Percentiles rank a stretch among this genome's conserved stretches.
Conservation (phyloP, 768 basidiomycete species). For the Trametes elegans region DNA sequence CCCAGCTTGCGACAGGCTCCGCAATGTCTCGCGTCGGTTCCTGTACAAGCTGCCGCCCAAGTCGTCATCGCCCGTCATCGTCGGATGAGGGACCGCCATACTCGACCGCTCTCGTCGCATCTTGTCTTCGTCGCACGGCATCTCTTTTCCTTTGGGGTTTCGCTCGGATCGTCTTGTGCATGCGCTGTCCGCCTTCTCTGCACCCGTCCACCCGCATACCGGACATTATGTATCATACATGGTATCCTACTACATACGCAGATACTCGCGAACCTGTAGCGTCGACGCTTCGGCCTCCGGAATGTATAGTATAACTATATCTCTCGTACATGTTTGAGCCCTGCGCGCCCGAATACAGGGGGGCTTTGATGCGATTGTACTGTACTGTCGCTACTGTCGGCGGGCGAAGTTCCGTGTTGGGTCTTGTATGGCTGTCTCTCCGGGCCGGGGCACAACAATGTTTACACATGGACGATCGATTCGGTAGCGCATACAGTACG, state of each 20-base stretch:
- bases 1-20: constrained; percentile 4
- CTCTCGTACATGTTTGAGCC: not conserved
- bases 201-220: too few relatives aligned
- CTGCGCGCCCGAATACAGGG: too few relatives aligned
- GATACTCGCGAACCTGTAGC: constrained; percentile 5
- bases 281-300: not conserved
- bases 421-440: too few relatives aligned
- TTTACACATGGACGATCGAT: too few relatives aligned
- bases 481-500: too few relatives aligned
- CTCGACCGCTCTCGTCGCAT: not conserved
- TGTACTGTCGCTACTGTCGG: too few relatives aligned
- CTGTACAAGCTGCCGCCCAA: constrained; percentile 16
- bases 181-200: not conserved
- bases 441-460: too few relatives aligned
- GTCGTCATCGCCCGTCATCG: constrained; percentile 13
- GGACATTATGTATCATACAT: constrained; percentile 15
- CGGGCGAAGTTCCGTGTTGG: too few relatives aligned
- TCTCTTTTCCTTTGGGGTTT: not conserved
- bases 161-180: too few relatives aligned
- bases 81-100: constrained; percentile 5
- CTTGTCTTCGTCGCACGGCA: not conserved
- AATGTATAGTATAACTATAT: not conserved
- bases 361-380: too few relatives aligned
- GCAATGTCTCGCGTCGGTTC: constrained; percentile 14
- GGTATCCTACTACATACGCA: constrained; percentile 1